These are phyloP conservation scores for Fusarium chuoi DNA, from an alignment of 2,329 filamentous ascomycete genomes.

Conservation along the genomic window DNA sequence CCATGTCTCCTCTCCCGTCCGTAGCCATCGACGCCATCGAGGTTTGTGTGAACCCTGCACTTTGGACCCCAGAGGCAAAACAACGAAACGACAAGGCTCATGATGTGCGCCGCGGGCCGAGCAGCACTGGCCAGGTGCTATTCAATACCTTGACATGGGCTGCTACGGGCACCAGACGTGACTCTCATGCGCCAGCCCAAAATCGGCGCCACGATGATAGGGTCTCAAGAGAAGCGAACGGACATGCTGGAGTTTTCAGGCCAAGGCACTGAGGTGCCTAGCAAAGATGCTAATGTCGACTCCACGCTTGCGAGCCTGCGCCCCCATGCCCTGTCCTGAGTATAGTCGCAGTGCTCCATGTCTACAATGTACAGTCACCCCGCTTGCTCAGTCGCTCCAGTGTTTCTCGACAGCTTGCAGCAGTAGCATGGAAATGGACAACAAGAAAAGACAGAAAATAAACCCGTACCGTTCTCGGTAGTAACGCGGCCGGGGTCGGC, in stretches of 20 bases:
- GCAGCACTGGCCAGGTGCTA: conserved; percentile 37
- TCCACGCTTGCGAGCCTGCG: conserved; percentile 31
- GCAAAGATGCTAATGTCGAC: conserved; percentile 20
- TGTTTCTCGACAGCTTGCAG: conserved; percentile 31
- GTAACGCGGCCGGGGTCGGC: conserved; percentile 42
- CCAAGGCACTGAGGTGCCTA: conserved; percentile 25
- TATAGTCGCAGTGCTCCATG: conserved; percentile 22
- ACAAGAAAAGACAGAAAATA: conserved; percentile 32
- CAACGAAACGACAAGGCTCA: conserved; percentile 35
- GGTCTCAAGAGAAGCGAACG: conserved; percentile 30
- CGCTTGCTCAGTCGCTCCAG: conserved; percentile 29
- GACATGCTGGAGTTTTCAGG: conserved; percentile 31
- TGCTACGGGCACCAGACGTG: conserved; percentile 42
- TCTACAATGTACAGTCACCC: conserved; percentile 21
- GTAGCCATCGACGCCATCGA: conserved; percentile 45
- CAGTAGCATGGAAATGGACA: conserved; percentile 31
- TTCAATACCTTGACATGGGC: conserved; percentile 24
- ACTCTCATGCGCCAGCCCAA: conserved; percentile 43
- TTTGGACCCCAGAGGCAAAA: conserved; percentile 41
- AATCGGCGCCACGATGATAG: conserved; percentile 40
- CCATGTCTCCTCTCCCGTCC: conserved; percentile 46
- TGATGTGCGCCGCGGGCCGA: conserved; percentile 44
- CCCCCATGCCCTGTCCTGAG: conserved; percentile 32
- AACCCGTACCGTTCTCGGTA: conserved; percentile 32
- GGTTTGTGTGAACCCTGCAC: conserved; percentile 35